Base-by-base conservation (phyloP, 192 early-diverging fungal genomes). In the Backusella australiensis region DNA sequence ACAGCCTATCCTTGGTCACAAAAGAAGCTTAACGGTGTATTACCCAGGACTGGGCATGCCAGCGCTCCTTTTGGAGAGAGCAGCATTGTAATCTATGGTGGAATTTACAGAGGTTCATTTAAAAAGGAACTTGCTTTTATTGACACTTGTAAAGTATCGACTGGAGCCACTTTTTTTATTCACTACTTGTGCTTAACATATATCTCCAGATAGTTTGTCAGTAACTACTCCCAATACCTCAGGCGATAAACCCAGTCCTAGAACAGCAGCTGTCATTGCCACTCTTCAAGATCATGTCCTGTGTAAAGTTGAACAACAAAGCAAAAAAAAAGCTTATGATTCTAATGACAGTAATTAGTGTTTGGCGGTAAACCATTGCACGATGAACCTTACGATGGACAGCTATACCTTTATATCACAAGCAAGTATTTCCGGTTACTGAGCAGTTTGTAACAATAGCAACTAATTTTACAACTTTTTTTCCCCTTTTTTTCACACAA, bases 271-370 rank as follows among this genome's bases (percentile, higher is more conserved):
- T 53, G 79, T 82, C 3, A 78, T 82, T 32, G 82, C 84, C 17
- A 77, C 81, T 32, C 69, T 87, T 3, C 84, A 82, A 17, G 67
- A 81, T 41, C 76, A 84, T 56, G 75, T 87, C 38, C 75, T 82
- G 38, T 79, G 82, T 84, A 81, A 79, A 74, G 14, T 49, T 49
- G 15, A 32, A 34, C 1, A 49, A 32, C 32, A 42, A 6, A 68
- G 32, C 32, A 32, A 32, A 32, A 32, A 29, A 39, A 11, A 6
- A 42, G 34, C 5, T 34, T 34, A 19, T 49, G 23, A 49, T 32
- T 8, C 35, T 32, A 35, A 74, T 63, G 56, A 63, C 56, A 56
- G 23, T 49, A 29, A 36, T n/a, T 71, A 84, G 82, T 84, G 12
- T 84, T 73, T 63, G 82, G 82, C 14, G 82, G 82, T 6, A 67